Evolutionary conservation across 2,329 filamentous ascomycete species (phyloP).

Genomic region (Fusarium subtropicale): DNA sequence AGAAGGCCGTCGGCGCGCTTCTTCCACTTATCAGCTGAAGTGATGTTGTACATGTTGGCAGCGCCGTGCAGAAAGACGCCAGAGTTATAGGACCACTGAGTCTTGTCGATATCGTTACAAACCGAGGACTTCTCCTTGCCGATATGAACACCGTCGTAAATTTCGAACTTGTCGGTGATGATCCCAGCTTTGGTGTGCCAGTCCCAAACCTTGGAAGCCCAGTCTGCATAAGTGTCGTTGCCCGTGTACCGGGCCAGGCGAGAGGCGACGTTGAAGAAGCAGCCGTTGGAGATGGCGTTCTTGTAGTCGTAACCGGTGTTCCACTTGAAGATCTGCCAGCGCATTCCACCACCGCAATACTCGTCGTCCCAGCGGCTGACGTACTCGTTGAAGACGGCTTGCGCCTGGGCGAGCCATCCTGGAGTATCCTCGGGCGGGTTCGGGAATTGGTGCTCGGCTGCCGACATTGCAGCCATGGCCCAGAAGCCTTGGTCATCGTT

Average conservation of each 20-base stretch:
- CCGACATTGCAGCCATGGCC: conserved; percentile 84
- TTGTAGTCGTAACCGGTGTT: conserved; percentile 79
- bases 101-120: conserved; percentile 65
- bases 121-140: conserved; percentile 57
- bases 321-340: conserved; percentile 87
- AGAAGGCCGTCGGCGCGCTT: conserved; percentile 69
- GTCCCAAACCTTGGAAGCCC: conserved; percentile 77
- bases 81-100: conserved; percentile 77
- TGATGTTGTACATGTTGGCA: conserved; percentile 72
- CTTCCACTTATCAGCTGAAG: conserved; percentile 66
- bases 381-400: conserved; percentile 85
- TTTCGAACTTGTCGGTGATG: conserved; percentile 64
- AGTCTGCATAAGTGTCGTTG: conserved; percentile 81
- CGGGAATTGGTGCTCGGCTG: conserved; percentile 80
- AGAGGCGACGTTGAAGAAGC: conserved; percentile 76
- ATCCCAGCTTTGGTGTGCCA: conserved; percentile 70
- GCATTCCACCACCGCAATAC: conserved; percentile 77
- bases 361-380: conserved; percentile 74
- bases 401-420: conserved; percentile 80
- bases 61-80: conserved; percentile 73
- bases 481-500: conserved; percentile 88
- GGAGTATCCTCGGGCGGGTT: conserved; percentile 71
- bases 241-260: conserved; percentile 82
- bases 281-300: conserved; percentile 75
- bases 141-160: conserved; percentile 64